Base-by-base conservation (phyloP, 2,329 filamentous ascomycete genomes). In the Rachicladosporium sp. region DNA sequence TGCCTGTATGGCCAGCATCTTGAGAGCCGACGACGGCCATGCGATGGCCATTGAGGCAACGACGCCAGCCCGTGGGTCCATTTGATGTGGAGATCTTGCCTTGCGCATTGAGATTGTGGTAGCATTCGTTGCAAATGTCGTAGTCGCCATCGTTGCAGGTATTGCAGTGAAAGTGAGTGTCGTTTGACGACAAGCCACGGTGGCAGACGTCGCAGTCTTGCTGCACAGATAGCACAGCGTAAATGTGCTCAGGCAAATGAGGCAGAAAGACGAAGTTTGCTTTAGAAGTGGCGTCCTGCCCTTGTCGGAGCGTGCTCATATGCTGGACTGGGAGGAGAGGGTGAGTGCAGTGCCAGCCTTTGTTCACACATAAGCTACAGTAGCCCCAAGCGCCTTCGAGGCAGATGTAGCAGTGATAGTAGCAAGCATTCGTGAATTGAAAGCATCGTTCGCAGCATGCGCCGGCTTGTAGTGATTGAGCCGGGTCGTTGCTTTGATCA, bases 371-470 rank as follows among this genome's bases (percentile, higher is more conserved):
- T 44, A 71, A 66, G 51, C 88, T 86, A 62, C 89, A 96, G 57
- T 85, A 95, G 0, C 89, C 89, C 88, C 88, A 96, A 54, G 93
- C 88, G 4, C 86, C 89, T 46, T 91, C 78, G 51, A 94, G 94
- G 63, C 89, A 96, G 19, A 71, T 59, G 43, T 82, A 76, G 58
- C 89, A 96, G 46, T 83, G 79, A 89, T 88, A 96, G 61, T 84
- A 93, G 60, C 85, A 91, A 37, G 80, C 74, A 51, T 93, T 88
- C 0, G 85, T 73, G 66, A 77, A 82, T 1, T 73, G 67, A 11
- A 72, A 66, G 57, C 89, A 95, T 35, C 73, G 72, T 30, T 81
- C 76, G 57, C 89, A 96, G 59, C 95, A 95, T 4, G 84, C 78
- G 12, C 89, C 89, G 38, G 74, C 78, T 59, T 91, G 77, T 1